Conservation (phyloP, 345 rosid species). For the Salix udensis region DNA sequence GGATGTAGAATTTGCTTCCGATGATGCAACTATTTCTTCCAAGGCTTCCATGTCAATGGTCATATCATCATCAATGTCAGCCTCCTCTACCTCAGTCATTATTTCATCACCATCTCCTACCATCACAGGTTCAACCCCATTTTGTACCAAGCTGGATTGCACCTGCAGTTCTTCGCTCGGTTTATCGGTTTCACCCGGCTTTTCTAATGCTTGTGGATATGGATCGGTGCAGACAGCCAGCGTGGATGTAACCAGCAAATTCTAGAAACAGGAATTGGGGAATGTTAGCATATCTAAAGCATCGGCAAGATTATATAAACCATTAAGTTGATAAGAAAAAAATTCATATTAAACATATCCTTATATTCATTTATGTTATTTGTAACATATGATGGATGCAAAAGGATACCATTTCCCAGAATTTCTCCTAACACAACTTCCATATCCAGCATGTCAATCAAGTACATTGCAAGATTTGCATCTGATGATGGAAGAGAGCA, state of each 20-base stretch:
- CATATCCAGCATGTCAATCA: no score
- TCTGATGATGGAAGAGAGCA: no score
- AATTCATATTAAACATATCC: no score
- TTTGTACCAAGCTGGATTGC: slow-evolving; percentile 36
- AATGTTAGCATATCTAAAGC: not conserved
- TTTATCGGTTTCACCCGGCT: slow-evolving; percentile 27
- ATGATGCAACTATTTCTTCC: slow-evolving; percentile 46
- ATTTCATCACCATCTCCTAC: slow-evolving; percentile 62
- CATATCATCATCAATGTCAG: slow-evolving; percentile 60
- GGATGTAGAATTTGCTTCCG: slow-evolving; percentile 46
- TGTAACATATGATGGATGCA: no score
- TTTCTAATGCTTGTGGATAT: slow-evolving; percentile 35
- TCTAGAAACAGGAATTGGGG: slow-evolving; percentile 35
- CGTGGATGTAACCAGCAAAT: slow-evolving; percentile 73
- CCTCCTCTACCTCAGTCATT: slow-evolving; percentile 70
- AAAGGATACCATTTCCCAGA: no score
- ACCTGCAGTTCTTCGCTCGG: slow-evolving; percentile 27
- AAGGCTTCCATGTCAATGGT: slow-evolving; percentile 64
- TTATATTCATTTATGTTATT: no score
- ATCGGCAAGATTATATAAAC: not conserved
- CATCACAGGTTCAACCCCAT: slow-evolving; percentile 58
- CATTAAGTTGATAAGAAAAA: not conserved
- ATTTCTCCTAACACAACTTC: no score
- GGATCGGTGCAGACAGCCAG: slow-evolving; percentile 47
- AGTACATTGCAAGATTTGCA: no score